phyloP scores from a whole-genome alignment of 2,329 filamentous ascomycete genomes.

The Sporothrix variecibatus region DNA sequence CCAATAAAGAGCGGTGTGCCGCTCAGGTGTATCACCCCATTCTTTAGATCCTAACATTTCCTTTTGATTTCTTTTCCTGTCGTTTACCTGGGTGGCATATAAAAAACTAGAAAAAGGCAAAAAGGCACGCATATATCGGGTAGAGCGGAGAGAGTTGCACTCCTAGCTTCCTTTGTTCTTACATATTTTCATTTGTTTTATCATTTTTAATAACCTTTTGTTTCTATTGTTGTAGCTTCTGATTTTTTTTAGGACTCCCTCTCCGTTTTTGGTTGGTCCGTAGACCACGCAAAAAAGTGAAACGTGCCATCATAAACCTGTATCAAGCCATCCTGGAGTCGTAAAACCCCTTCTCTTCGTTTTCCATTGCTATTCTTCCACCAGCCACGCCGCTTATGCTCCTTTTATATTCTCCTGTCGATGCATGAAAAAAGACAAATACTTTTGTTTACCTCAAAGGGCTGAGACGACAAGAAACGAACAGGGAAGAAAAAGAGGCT shows the following conservation, averaged over 20 bases:
- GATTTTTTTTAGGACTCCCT: neutral
- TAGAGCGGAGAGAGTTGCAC: neutral
- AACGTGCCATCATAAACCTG: slow-evolving; percentile 14
- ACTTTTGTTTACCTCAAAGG: slow-evolving; percentile 6
- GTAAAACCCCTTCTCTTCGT: neutral
- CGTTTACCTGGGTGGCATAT: neutral
- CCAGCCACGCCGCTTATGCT: neutral
- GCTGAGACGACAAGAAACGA: neutral
- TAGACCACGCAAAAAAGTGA: neutral
- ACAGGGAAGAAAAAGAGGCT: neutral
- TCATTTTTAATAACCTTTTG: slow-evolving; percentile 14
- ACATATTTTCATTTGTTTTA: slow-evolving; percentile 5
- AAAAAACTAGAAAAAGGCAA: neutral
- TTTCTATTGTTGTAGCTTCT: slow-evolving; percentile 20
- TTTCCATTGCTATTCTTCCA: neutral
- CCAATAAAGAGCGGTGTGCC: slow-evolving; percentile 1
- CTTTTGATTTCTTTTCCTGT: neutral
- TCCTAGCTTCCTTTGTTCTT: neutral
- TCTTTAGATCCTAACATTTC: neutral
- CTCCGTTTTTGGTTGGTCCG: neutral
- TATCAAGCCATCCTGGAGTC: slow-evolving; percentile 4
- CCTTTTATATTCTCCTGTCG: neutral
- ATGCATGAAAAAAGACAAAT: slow-evolving; percentile 2
- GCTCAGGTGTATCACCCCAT: neutral
- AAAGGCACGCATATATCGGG: neutral